A percentile compares a stretch with the other conserved stretches of the same genome.
These are phyloP conservation scores for Rhizoclosmatium sp. DNA, from an alignment of 192 early-diverging fungal species.

Conservation along the genomic window DNA sequence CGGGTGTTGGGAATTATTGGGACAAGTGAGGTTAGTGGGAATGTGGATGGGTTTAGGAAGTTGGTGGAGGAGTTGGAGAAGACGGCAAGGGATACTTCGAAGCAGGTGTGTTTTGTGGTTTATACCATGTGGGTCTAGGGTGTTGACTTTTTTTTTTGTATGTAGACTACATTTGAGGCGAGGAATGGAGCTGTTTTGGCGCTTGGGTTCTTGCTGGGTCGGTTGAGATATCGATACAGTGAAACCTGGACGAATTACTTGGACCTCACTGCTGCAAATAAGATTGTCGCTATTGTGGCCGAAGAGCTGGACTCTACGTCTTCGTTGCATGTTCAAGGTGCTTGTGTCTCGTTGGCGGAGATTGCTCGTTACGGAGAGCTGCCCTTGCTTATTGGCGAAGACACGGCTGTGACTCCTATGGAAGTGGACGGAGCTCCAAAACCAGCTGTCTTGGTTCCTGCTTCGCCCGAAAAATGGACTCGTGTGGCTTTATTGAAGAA, in stretches of 20 bases:
- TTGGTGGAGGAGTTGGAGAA: slow-evolving; percentile 50
- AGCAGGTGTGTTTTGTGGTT: slow-evolving; percentile 44
- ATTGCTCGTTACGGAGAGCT: slow-evolving; percentile 68
- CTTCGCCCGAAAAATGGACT: slow-evolving; percentile 29
- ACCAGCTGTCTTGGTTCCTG: background rate
- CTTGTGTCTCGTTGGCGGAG: slow-evolving; percentile 76
- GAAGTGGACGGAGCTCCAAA: slow-evolving; percentile 31
- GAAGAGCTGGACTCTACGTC: slow-evolving; percentile 63
- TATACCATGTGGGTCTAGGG: background rate
- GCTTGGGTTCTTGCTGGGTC: slow-evolving; percentile 74
- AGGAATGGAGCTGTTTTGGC: slow-evolving; percentile 74
- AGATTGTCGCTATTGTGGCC: slow-evolving; percentile 49
- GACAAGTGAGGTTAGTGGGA: slow-evolving; percentile 53
- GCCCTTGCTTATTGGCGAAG: slow-evolving; percentile 40
- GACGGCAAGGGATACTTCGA: slow-evolving; percentile 51
- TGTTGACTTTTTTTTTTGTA: background rate
- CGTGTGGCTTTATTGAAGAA: slow-evolving; percentile 49
- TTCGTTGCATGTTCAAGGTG: slow-evolving; percentile 60
- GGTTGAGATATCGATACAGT: slow-evolving; percentile 67
- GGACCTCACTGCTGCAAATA: slow-evolving; percentile 15
- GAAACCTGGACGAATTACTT: slow-evolving; percentile 46
- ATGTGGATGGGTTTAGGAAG: slow-evolving; percentile 43
- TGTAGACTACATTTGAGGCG: slow-evolving; percentile 57
- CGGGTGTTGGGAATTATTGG: slow-evolving; percentile 78
- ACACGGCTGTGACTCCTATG: slow-evolving; percentile 33